Conservation (phyloP, 2,329 filamentous ascomycete genomes). For the Penicillium griseofulvum region DNA sequence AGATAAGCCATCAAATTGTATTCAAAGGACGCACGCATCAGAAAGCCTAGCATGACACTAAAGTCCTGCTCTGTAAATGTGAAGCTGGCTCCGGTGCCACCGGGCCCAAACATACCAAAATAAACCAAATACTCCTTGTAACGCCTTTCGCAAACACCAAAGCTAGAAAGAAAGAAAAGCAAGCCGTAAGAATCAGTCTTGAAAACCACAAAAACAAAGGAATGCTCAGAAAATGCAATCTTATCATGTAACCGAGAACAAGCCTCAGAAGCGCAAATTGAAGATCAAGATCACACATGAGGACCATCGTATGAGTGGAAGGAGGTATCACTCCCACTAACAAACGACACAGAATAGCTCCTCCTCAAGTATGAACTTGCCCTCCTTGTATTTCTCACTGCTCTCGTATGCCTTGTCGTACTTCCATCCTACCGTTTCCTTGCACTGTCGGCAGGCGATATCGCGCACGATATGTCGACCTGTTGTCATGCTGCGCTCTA, state of each 20-base stretch:
- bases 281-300: not conserved
- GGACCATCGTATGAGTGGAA: not conserved
- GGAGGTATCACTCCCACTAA: conserved; percentile 30
- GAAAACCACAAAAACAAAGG: not conserved
- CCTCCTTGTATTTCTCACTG: conserved; percentile 97
- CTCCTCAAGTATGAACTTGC: conserved; percentile 93
- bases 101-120: not conserved
- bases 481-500: conserved; percentile 96
- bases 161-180: conserved; percentile 5
- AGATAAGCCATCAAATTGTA: not conserved
- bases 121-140: conserved; percentile 8
- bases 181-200: conserved; percentile 11
- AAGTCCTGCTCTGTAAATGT: conserved; percentile 1
- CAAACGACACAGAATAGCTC: conserved; percentile 81
- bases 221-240: conserved; percentile 5
- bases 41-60: not conserved
- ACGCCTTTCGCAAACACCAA: conserved; percentile 21
- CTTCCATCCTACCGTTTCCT: conserved; percentile 93
- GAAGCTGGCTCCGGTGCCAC: not conserved
- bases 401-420: conserved; percentile 95
- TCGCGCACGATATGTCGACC: conserved; percentile 92
- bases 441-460: conserved; percentile 87
- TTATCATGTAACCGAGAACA: not conserved
- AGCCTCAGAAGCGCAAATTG: not conserved
- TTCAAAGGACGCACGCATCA: not conserved